phyloP scores from a whole-genome alignment of 2,329 filamentous ascomycete genomes.

The Stemphylium beticola region DNA sequence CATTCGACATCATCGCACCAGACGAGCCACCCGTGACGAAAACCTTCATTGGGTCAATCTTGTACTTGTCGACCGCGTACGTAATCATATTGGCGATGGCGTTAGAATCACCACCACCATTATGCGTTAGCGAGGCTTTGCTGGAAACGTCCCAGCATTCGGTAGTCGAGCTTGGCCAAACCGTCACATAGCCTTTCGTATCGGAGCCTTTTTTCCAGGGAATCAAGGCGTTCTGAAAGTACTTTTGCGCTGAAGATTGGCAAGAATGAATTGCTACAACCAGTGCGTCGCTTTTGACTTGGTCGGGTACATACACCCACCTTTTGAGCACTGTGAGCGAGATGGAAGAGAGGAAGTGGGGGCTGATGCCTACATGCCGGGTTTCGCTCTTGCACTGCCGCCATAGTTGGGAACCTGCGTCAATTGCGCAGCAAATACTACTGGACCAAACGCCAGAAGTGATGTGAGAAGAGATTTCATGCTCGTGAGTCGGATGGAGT shows the following conservation, averaged over 20 bases:
- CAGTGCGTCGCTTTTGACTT: slow-evolving; percentile 33
- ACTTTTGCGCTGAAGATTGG: slow-evolving; percentile 37
- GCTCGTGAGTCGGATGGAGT: neutral
- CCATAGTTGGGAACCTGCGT: slow-evolving; percentile 38
- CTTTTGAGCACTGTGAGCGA: slow-evolving; percentile 10
- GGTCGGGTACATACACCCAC: slow-evolving; percentile 41
- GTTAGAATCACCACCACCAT: slow-evolving; percentile 63
- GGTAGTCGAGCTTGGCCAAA: slow-evolving; percentile 40
- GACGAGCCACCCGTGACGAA: slow-evolving; percentile 63
- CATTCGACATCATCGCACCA: slow-evolving; percentile 52
- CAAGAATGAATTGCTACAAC: slow-evolving; percentile 43
- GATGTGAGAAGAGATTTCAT: neutral
- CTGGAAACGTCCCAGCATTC: slow-evolving; percentile 67
- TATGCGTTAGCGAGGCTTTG: slow-evolving; percentile 59
- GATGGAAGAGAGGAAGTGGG: neutral
- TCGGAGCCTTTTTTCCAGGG: slow-evolving; percentile 42
- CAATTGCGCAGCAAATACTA: slow-evolving; percentile 27
- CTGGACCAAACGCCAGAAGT: neutral
- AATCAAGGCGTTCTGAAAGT: slow-evolving; percentile 38
- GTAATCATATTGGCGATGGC: slow-evolving; percentile 66
- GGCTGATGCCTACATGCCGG: slow-evolving; percentile 31
- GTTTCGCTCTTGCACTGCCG: slow-evolving; percentile 32
- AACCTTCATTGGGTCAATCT: slow-evolving; percentile 58
- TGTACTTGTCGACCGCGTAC: slow-evolving; percentile 61
- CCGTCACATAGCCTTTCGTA: slow-evolving; percentile 38